These are phyloP conservation scores for Fusarium pseudograminearum DNA, from an alignment of 2,329 filamentous ascomycete species.

Conservation along the genomic window DNA sequence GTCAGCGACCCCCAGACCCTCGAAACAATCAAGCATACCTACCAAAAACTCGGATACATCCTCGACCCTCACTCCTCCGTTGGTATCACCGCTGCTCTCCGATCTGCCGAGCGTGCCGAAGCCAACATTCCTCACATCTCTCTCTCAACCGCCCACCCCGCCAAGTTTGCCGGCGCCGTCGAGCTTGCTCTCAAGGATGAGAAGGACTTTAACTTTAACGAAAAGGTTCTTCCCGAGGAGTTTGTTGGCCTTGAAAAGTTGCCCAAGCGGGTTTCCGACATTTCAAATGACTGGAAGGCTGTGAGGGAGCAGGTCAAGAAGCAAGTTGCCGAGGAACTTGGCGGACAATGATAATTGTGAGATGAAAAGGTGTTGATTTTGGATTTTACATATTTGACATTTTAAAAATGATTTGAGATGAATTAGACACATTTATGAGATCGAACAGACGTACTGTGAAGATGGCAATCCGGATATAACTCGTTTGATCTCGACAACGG, in stretches of 20 bases:
- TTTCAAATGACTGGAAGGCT: constrained; percentile 78
- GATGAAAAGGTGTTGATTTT: constrained; percentile 14
- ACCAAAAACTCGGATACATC: constrained; percentile 76
- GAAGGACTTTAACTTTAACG: constrained; percentile 78
- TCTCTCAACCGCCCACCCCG: constrained; percentile 93
- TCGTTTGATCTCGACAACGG: too few relatives aligned
- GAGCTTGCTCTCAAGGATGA: constrained; percentile 79
- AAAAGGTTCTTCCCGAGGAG: constrained; percentile 81
- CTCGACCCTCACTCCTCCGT: constrained; percentile 95
- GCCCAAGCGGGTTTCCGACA: constrained; percentile 77
- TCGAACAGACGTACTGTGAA: neutral
- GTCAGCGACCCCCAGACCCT: constrained; percentile 76
- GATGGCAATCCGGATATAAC: too few relatives aligned
- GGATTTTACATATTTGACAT: constrained; percentile 3
- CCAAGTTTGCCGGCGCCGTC: constrained; percentile 91
- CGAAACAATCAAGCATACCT: constrained; percentile 69
- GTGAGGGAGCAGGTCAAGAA: constrained; percentile 81
- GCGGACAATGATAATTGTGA: constrained; percentile 43
- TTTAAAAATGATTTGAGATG: constrained; percentile 1
- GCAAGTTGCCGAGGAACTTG: constrained; percentile 76
- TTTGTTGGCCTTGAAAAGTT: constrained; percentile 83
- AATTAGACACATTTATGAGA: neutral
- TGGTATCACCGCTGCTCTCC: constrained; percentile 79
- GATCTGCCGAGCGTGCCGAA: constrained; percentile 70
- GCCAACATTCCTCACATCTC: constrained; percentile 77